Evolutionary conservation across 75 land plant genomes (phyloP), one percentile per base, ranked within the genome.

Genomic region (Cryptomeria japonica): DNA sequence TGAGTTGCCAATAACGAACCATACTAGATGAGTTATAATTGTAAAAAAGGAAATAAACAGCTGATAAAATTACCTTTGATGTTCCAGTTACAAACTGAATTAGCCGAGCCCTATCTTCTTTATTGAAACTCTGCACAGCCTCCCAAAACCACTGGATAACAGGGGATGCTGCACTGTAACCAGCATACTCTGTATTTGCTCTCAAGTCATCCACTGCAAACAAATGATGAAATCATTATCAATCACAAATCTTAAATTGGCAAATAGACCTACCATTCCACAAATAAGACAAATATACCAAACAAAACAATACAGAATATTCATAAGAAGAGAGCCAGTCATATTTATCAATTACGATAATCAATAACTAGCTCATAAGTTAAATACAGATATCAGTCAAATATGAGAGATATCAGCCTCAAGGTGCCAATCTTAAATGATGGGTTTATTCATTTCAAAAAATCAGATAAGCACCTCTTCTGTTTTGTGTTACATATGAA

Each of bases 121-220:
- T 95, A 91, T 92, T 96, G 58, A 96, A 94, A 19, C 93, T 89
- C 53, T 94, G 96, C 80, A 92, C 95, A 68, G 91, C 96, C 85
- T 96, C 97, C 97, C 97, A 96, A 86, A 95, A 95, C 97, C 97
- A 96, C 80, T 96, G 97, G 61, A 96, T 94, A 18, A 94, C 93
- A 70, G 97, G 97, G 51, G 97, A 94, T 83, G 93, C 97, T 84
- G 91, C 89, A 87, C 92, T 96, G 53, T 96, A 96, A 3, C 95
- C 96, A 87, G 95, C 91, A 86, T 96, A 96, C 70, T 96, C 97
- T 0, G 97, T 96, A 87, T 96, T 96, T 91, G 93, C 93, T 85
- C 93, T 93, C 93, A 96, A 85, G 70, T 96, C 96, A 88, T 96
- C 97, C 94, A 96, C 97, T 96, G 91, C 86, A 87, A 89, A 19